Conservation (phyloP, 2,329 filamentous ascomycete genomes). For the Trichoderma sp. region DNA sequence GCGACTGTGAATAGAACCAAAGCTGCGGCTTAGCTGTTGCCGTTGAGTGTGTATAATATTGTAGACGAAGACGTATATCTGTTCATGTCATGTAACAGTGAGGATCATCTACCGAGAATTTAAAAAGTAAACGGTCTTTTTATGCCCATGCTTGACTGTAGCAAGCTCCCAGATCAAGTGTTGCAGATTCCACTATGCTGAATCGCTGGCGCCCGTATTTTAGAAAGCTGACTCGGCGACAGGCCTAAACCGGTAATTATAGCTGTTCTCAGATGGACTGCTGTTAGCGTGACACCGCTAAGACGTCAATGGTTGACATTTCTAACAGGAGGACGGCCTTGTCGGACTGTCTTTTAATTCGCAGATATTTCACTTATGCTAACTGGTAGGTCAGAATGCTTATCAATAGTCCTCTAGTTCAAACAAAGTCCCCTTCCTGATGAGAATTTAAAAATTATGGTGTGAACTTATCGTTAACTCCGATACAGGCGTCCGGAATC, state of each 20-base stretch:
- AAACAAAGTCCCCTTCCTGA: not conserved
- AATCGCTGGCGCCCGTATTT: not conserved
- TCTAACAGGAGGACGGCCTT: not conserved
- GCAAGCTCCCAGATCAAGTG: not conserved
- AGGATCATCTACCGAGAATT: too few species aligned
- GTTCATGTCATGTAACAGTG: not conserved
- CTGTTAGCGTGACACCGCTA: not conserved
- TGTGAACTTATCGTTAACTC: not conserved
- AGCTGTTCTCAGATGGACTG: not conserved
- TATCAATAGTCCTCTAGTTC: not conserved
- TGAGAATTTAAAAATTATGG: not conserved
- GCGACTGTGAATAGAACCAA: not conserved
- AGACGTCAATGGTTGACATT: not conserved
- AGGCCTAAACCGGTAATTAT: constrained; percentile 10
- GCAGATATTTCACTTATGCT: not conserved
- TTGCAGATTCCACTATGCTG: not conserved
- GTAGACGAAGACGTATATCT: not conserved
- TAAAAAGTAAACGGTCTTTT: not conserved
- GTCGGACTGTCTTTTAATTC: not conserved
- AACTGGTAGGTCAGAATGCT: not conserved
- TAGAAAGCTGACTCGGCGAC: not conserved
- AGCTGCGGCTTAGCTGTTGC: not conserved
- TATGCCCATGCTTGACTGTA: not conserved
- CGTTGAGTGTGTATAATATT: not conserved
- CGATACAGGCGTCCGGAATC: not conserved